phyloP scores from a whole-genome alignment of 2,329 filamentous ascomycete species.

The Xylariales sp. region DNA sequence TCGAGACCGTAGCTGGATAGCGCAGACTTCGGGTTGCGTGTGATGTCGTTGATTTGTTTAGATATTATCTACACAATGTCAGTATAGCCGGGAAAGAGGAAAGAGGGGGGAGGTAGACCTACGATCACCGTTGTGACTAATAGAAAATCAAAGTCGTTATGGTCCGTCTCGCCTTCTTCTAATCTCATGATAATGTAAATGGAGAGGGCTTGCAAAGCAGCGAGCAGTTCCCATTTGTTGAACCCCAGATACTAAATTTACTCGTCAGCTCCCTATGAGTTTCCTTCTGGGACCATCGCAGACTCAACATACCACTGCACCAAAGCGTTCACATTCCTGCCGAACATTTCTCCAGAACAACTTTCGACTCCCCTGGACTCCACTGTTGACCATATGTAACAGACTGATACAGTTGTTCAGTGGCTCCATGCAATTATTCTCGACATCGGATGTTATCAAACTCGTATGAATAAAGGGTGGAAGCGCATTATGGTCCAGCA shows the following conservation, averaged over 20 bases:
- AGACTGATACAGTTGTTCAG: slow-evolving; percentile 37
- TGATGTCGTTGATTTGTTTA: background rate
- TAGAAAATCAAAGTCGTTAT: slow-evolving; percentile 36
- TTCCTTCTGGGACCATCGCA: no score
- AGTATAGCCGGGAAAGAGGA: slow-evolving; percentile 7
- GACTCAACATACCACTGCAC: slow-evolving; percentile 25
- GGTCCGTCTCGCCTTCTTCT: slow-evolving; percentile 37
- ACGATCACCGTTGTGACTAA: slow-evolving; percentile 31
- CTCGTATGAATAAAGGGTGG: slow-evolving; percentile 38
- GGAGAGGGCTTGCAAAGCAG: slow-evolving; percentile 37
- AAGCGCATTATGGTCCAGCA: slow-evolving; percentile 30
- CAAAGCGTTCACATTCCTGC: slow-evolving; percentile 35
- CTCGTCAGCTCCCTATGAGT: background rate
- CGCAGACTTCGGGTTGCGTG: background rate
- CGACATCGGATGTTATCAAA: slow-evolving; percentile 18
- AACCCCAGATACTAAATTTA: slow-evolving; percentile 14
- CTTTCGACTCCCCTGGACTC: slow-evolving; percentile 29
- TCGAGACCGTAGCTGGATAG: slow-evolving; percentile 12
- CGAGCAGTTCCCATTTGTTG: slow-evolving; percentile 33
- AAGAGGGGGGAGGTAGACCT: slow-evolving; percentile 13
- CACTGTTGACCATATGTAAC: slow-evolving; percentile 32
- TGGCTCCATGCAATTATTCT: slow-evolving; percentile 27
- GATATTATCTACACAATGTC: background rate
- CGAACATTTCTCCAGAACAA: slow-evolving; percentile 41
- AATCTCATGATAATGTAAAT: slow-evolving; percentile 38